phyloP scores from a whole-genome alignment of 2,329 filamentous ascomycete genomes.

The Aspergillus pseudoglaucus region DNA sequence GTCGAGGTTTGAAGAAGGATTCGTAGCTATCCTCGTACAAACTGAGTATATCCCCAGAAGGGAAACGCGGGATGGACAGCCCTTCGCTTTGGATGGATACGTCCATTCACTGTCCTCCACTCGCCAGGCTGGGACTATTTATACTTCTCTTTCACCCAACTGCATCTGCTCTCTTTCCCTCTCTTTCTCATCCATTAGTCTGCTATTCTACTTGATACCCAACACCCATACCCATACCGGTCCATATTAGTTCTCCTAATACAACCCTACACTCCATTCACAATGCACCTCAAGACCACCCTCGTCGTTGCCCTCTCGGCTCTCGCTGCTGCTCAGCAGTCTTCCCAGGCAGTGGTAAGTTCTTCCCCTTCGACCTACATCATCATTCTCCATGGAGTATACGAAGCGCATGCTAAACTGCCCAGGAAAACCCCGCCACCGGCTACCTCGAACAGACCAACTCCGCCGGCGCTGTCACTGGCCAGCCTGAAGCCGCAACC shows the following conservation, averaged over 20 bases:
- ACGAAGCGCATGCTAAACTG: background rate
- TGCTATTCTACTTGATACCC: slow-evolving; percentile 5
- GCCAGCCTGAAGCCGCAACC: slow-evolving; percentile 35
- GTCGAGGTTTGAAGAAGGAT: background rate
- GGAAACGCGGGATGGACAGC: background rate
- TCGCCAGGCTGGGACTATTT: background rate
- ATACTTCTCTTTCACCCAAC: background rate
- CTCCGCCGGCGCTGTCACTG: slow-evolving; percentile 45
- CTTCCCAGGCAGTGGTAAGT: slow-evolving; percentile 18
- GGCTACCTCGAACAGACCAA: slow-evolving; percentile 44
- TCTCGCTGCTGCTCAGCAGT: slow-evolving; percentile 36
- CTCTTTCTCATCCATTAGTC: slow-evolving; percentile 3
- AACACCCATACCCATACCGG: slow-evolving; percentile 5
- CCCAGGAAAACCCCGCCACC: slow-evolving; percentile 40
- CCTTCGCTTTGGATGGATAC: background rate
- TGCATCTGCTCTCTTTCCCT: background rate
- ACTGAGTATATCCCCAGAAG: background rate
- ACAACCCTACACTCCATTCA: background rate
- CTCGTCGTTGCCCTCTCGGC: slow-evolving; percentile 40
- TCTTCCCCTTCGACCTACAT: background rate
- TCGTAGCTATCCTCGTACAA: too few relatives aligned
- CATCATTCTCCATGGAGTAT: background rate
- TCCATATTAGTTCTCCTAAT: slow-evolving; percentile 42
- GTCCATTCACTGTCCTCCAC: background rate
- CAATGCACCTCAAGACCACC: slow-evolving; percentile 10